Base-by-base conservation (phyloP, 192 early-diverging fungal genomes). In the Phlyctochytrium arcticum region DNA sequence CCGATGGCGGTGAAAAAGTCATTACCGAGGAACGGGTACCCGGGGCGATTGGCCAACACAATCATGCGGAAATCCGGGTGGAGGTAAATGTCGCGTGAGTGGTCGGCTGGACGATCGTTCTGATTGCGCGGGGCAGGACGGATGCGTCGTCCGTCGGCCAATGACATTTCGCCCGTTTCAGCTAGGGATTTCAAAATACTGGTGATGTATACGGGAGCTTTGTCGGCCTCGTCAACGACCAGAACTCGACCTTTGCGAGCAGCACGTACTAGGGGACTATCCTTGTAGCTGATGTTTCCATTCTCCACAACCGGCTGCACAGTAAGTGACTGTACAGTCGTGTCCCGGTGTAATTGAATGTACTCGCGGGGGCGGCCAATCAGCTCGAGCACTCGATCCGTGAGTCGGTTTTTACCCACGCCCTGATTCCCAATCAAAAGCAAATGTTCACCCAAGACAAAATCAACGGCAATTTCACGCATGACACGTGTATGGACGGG, bases 351-450 rank as follows among this genome's bases (percentile, higher is more conserved):
- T 5, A 90, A 71, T 62, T 91, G 90, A 27, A 91, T 88, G 61
- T 91, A 91, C 61, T 91, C 87, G 10, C 90, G 72, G 34, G 88
- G 89, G 5, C 86, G 72, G 21, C 71, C 70, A 33, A 92, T 70
- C 2, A 89, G 77, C 55, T 90, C 85, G 39, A 90, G 77, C 53
- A 92, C 85, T 55, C 89, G 87, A 63, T 80, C 78, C 4, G 67
- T 71, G 10, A 78, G 59, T 48, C 67, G 69, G 65, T 81, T 82
- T 66, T 82, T 82, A 5, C 76, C 77, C 12, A 82, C 80, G 37
- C 90, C 90, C 58, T 92, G 90, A 59, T 92, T 92, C 55, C 90
- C 90, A 70, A 92, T 90, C 26, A 92, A 70, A 1, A 92, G 69
- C 36, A 92, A 73, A 61, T 92, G 89, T 46, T 92, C 90, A n/a